Evolutionary conservation across 192 early-diverging fungal species (phyloP).

Genomic region (Chytriomyces hyalinus): DNA sequence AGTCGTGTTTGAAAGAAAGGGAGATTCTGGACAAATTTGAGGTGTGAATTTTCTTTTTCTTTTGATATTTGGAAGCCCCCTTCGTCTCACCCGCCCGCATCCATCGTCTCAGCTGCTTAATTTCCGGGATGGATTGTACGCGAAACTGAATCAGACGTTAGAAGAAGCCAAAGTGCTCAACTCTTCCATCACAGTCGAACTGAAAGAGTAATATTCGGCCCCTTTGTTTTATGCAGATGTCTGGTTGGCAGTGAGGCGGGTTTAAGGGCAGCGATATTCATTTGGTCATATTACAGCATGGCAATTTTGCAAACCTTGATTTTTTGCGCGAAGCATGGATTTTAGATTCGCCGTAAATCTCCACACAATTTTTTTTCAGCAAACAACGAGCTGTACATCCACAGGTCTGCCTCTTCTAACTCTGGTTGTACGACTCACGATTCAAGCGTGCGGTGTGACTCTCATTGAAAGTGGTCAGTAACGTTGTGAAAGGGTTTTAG

Average conservation of each 20-base stretch:
- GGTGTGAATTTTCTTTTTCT: slow-evolving; percentile 47
- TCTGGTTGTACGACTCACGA: no score
- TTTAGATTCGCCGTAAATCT: no score
- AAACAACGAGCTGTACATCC: no score
- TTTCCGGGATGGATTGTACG: slow-evolving; percentile 70
- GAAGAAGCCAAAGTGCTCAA: slow-evolving; percentile 63
- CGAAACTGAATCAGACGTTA: slow-evolving; percentile 70
- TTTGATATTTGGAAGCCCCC: background rate
- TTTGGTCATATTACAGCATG: background rate
- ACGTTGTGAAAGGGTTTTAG: no score
- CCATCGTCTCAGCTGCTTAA: slow-evolving; percentile 51
- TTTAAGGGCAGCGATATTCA: background rate
- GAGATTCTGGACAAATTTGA: slow-evolving; percentile 71
- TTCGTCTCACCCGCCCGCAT: background rate
- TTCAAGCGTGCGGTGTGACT: no score
- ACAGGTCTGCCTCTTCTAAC: no score
- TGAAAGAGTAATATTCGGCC: slow-evolving; percentile 9
- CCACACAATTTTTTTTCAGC: no score
- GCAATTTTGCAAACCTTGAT: background rate
- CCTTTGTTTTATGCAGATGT: background rate
- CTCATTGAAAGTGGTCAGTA: no score
- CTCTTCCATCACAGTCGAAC: slow-evolving; percentile 54
- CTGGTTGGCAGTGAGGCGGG: background rate
- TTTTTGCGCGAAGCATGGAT: no score
- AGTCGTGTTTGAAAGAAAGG: slow-evolving; percentile 53